Percentiles rank a stretch among this genome's conserved stretches.
Conservation (phyloP, 106 monocot genomes). For the Dendrobium nobile region DNA sequence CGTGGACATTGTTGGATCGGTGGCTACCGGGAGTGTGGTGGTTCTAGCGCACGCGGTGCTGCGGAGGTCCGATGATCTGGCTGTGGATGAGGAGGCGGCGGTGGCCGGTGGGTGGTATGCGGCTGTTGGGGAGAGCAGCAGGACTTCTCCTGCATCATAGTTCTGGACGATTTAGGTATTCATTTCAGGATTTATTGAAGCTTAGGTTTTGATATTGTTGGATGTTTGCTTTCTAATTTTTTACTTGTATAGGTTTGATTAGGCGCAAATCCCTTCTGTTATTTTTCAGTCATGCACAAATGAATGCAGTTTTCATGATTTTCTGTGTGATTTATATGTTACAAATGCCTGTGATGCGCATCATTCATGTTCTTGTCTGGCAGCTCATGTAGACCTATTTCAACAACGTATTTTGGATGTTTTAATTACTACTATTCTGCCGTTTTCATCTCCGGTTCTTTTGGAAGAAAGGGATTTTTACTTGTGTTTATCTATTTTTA, state of each 20-base stretch:
- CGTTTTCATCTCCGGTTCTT: too few relatives aligned
- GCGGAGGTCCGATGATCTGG: constrained; percentile 42
- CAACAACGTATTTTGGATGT: too few relatives aligned
- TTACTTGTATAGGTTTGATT: not conserved
- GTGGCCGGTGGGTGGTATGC: constrained; percentile 36
- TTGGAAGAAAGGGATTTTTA: too few relatives aligned
- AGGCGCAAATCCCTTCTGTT: not conserved
- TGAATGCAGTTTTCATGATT: not conserved
- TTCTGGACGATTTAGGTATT: not conserved
- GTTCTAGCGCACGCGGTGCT: constrained; percentile 47
- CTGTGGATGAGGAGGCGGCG: constrained; percentile 30
- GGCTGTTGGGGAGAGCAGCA: constrained; percentile 11
- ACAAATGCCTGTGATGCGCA: too few relatives aligned
- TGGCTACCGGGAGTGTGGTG: constrained; percentile 37
- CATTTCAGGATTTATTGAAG: not conserved
- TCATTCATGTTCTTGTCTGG: too few relatives aligned
- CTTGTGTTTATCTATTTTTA: too few relatives aligned
- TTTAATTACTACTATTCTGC: too few relatives aligned
- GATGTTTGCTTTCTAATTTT: not conserved
- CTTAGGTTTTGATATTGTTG: too few relatives aligned
- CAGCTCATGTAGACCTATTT: too few relatives aligned
- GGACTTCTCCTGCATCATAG: not conserved
- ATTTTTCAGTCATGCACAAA: not conserved
- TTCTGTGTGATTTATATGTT: not conserved
- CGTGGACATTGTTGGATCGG: constrained; percentile 38